Conservation (phyloP, 352 stramenopile genomes). For the Pythium periplocum region DNA sequence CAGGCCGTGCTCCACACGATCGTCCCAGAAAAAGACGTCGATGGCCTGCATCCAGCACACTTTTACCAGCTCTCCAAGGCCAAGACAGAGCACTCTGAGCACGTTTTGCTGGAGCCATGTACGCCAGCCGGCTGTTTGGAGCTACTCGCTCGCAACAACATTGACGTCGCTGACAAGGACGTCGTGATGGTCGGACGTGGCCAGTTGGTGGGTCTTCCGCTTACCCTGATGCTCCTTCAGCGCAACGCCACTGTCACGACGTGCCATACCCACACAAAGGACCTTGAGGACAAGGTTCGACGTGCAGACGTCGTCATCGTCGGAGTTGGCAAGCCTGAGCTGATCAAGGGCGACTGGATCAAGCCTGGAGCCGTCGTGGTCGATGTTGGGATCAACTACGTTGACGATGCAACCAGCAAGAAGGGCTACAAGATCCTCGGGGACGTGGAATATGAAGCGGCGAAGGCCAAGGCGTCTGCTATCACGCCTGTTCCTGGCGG, state of each 20-base stretch:
- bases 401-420: slow-evolving; percentile 76
- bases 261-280: slow-evolving; percentile 92
- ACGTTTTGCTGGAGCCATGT: slow-evolving; percentile 90
- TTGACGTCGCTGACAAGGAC: slow-evolving; percentile 93
- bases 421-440: slow-evolving; percentile 93
- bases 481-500: slow-evolving; percentile 97
- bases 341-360: slow-evolving; percentile 96
- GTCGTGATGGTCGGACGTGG: slow-evolving; percentile 95
- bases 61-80: slow-evolving; percentile 82
- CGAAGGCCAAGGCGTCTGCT: slow-evolving; percentile 73
- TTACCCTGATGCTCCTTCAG: slow-evolving; percentile 94
- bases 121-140: slow-evolving; percentile 82
- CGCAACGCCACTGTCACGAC: slow-evolving; percentile 96
- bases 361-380: slow-evolving; percentile 97
- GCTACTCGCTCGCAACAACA: slow-evolving; percentile 53
- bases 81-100: slow-evolving; percentile 29
- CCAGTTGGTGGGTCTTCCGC: slow-evolving; percentile 97
- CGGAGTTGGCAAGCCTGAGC: slow-evolving; percentile 89
- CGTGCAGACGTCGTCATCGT: slow-evolving; percentile 97
- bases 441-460: slow-evolving; percentile 95
- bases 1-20: slow-evolving; percentile 90
- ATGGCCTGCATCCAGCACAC: slow-evolving; percentile 98
- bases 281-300: slow-evolving; percentile 47
- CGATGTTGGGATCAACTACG: slow-evolving; percentile 99
- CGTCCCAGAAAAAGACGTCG: slow-evolving; percentile 93